Conservation (phyloP, 768 basidiomycete species). For the Aureoboletus auriporus region DNA sequence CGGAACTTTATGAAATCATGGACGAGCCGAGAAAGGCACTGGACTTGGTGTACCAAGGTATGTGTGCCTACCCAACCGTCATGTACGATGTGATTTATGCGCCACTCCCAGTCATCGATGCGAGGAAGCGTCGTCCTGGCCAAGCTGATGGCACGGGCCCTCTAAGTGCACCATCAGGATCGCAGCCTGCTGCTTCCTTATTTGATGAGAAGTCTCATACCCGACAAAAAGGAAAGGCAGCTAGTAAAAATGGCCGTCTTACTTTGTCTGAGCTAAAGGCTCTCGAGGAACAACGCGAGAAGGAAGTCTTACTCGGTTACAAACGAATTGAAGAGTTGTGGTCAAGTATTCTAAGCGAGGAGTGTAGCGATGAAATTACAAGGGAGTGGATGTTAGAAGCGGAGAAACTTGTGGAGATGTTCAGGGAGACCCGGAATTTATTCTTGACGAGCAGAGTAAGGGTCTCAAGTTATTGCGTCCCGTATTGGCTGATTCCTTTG, state of each 20-base stretch:
- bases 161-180: constrained; percentile 12
- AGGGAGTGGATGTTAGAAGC: constrained; percentile 81
- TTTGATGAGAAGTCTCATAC: constrained; percentile 53
- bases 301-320: constrained; percentile 58
- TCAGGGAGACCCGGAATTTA: constrained; percentile 77
- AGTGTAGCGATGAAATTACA: constrained; percentile 47
- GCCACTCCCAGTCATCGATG: constrained; percentile 48
- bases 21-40: constrained; percentile 84
- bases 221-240: constrained; percentile 33
- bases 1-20: constrained; percentile 83
- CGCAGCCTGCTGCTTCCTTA: constrained; percentile 43
- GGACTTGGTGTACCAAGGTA: constrained; percentile 75
- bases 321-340: constrained; percentile 58
- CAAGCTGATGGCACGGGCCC: constrained; percentile 18
- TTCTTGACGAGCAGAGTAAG: constrained; percentile 75
- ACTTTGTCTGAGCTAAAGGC: constrained; percentile 56
- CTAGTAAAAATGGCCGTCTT: constrained; percentile 39
- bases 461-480: constrained; percentile 21
- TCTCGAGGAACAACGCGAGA: constrained; percentile 64
- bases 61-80: neutral
- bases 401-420: constrained; percentile 81
- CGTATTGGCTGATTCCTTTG: constrained; percentile 2
- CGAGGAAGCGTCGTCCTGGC: constrained; percentile 47
- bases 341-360: constrained; percentile 44
- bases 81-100: constrained; percentile 62